Evolutionary conservation across 2,329 filamentous ascomycete genomes (phyloP), one percentile per base, ranked within the genome.

Genomic region (Orbilia oligospora): DNA sequence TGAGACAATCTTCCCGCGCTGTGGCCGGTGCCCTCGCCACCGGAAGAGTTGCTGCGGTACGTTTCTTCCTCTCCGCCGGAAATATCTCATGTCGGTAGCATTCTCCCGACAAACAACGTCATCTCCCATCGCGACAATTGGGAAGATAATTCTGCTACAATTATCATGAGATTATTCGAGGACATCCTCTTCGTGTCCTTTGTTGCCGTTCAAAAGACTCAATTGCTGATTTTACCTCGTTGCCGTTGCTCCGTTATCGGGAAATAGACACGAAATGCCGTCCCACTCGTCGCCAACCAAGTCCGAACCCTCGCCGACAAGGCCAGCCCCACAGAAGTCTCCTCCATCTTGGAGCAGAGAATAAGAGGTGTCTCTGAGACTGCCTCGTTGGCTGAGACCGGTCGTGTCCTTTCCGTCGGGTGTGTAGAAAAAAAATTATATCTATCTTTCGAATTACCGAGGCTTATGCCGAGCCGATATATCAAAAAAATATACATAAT

Each of bases 321-420:
- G 90, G 94, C 96, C 84, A 87, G 94, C 80, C 96, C 96, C 84
- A 99, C 95, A 84, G 96, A 99, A 90, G 95, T 98, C 84, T 98
- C 96, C 83, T 97, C 95, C 83, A 98, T 99, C 87, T 93, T 99
- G 86, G 96, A 98, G 90, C 95, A 98, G 91, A 91, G 94, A 88
- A 99, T 99, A 85, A 93, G 96, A 86, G 96, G 96, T 89, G 93
- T 98, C 83, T 93, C 97, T 88, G 96, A 98, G 89, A 96, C 98
- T 89, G 89, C 93, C 85, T 91, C 90, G 86, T 92, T 99, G 84
- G 94, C 96, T 87, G 96, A 99, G 92, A 99, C 96, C 85, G 96
- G 96, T 86, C 94, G 95, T 88, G 96, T 99, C 85, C 91, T 99
- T 84, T 97, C 94, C 85, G 94, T 99, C 87, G 95, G 95, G 95